phyloP scores from a whole-genome alignment of 495 filamentous ascomycete species.

The Xylaria sp. region DNA sequence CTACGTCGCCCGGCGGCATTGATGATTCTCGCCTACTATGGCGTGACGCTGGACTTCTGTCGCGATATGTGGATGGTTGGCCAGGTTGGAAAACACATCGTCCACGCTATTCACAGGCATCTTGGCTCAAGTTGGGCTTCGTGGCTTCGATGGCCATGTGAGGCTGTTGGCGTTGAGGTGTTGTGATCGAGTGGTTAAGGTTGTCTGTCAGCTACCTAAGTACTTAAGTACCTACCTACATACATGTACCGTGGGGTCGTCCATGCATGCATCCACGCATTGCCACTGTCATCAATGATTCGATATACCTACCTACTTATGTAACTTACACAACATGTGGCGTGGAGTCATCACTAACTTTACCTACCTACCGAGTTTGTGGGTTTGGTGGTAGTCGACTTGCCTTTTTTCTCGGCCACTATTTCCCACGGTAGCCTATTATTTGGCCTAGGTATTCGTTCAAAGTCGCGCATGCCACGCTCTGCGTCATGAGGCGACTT shows the following conservation, averaged over 20 bases:
- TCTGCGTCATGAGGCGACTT: too few relatives aligned
- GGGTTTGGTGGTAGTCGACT: conserved; percentile 26
- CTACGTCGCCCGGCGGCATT: conserved; percentile 12
- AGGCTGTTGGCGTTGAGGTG: conserved; percentile 9
- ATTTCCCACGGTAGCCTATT: neutral
- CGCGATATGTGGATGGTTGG: conserved; percentile 24
- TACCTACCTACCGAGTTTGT: too few relatives aligned
- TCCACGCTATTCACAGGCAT: neutral
- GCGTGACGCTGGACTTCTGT: conserved; percentile 8
- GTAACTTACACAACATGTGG: neutral
- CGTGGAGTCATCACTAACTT: neutral
- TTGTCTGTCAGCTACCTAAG: too few relatives aligned
- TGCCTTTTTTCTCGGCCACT: neutral
- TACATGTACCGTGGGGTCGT: too few relatives aligned
- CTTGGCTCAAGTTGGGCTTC: conserved; percentile 11
- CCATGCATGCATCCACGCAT: too few relatives aligned
- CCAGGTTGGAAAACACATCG: neutral
- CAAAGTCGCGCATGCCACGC: neutral
- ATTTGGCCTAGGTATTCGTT: too few relatives aligned
- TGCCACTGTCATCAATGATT: too few relatives aligned
- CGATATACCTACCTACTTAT: neutral
- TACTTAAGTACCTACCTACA: too few relatives aligned
- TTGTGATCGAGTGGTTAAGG: neutral
- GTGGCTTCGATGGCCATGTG: conserved; percentile 21
- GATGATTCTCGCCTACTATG: conserved; percentile 17